phyloP scores from a whole-genome alignment of 108 stramenopile species.

The Schizochytrium sp. region DNA sequence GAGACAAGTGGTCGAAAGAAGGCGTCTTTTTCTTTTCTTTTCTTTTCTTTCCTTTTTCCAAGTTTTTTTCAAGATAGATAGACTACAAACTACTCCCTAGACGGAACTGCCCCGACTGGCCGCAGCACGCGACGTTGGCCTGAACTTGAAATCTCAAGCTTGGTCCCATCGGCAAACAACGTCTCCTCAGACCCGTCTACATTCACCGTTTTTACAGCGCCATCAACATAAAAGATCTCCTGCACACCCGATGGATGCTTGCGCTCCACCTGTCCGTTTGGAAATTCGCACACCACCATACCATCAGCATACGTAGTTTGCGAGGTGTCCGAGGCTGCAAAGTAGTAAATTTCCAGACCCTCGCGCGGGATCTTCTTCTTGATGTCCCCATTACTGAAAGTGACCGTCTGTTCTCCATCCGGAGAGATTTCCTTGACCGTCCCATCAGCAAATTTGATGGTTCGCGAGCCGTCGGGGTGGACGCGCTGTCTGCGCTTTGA shows the following conservation, averaged over 20 bases:
- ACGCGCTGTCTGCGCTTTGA: neutral
- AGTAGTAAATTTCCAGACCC: neutral
- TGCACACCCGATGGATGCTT: neutral
- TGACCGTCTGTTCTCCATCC: neutral
- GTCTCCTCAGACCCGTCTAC: neutral
- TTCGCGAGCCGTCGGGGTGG: neutral
- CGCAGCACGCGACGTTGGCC: neutral
- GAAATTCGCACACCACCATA: conserved; percentile 2
- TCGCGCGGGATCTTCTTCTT: neutral
- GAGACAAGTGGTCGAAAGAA: no score
- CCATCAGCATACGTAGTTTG: neutral
- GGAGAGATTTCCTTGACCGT: neutral
- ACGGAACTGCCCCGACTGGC: no score
- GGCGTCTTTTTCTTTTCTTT: no score
- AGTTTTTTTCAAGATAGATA: no score
- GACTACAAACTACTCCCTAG: no score
- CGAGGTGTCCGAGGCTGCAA: neutral
- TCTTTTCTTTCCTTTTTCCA: no score
- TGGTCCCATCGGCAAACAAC: neutral
- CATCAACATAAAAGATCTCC: neutral
- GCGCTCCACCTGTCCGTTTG: neutral
- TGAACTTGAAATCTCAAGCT: neutral
- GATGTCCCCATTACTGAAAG: neutral
- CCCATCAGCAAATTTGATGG: neutral
- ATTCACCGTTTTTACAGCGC: neutral